Base-by-base conservation (phyloP, 495 filamentous ascomycete species). In the Penicillium antarcticum region DNA sequence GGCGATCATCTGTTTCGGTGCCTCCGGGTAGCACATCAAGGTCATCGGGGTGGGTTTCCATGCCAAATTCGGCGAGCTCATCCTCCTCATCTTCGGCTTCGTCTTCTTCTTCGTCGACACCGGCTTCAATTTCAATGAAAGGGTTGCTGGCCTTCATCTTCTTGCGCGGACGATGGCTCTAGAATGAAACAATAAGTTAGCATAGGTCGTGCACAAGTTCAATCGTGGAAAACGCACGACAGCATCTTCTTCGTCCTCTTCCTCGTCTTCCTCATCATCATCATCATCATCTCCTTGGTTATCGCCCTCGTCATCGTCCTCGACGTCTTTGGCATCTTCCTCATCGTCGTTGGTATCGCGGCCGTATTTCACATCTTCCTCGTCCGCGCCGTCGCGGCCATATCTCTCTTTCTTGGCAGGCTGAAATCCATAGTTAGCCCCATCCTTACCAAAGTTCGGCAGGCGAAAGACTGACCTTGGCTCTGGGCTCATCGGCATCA, bases 81-180 rank as follows among this genome's bases (percentile, higher is more conserved):
- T 89, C 87, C 48, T 88, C 83, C n/a, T 96, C 92, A 31, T 94
- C 91, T 51, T 95, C 90, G 45, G 91, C 90, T 52, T 83, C 87
- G 42, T 96, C 92, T 48, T 97, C 92, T 41, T 98, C 92, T 26
- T 89, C 92, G 55, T 96, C 92, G 49, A 97, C 92, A 71, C 95
- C 94, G 61, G 92, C 92, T 75, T 97, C 94, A 54, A 88, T 87
- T 79, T 98, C 94, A 71, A 98, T 79, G 82, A 96, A 97, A 42
- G 83, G 79, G 54, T 87, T 86, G 54, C 87, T 86, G 45, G 88
- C 79, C 63, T 81, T 83, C 65, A 79, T 78, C 39, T 91, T 87
- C 66, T 97, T 97, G 53, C 83, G 78, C 37, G 87, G 87, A 56
- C 84, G 89, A 57, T 80, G 31, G 4, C 32, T 80, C 87, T 94